A percentile compares a stretch with the other conserved stretches of the same genome.
Evolutionary conservation across 2,329 filamentous ascomycete species (phyloP).

Genomic region (Fusarium sp.): DNA sequence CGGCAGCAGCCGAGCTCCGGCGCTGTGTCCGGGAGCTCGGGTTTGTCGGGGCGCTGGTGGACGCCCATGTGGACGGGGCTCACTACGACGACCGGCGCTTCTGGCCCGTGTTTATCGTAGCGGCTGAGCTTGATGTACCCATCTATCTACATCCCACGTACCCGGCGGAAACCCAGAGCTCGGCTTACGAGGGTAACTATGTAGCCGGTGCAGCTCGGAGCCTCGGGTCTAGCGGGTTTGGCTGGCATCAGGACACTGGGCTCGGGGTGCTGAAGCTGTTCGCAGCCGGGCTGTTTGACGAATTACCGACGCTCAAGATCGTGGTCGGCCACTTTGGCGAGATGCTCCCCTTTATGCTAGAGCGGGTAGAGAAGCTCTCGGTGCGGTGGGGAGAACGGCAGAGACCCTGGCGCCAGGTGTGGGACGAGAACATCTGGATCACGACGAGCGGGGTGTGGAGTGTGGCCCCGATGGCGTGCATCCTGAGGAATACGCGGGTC

Average conservation of each 20-base stretch:
- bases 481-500: conserved; percentile 58
- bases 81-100: conserved; percentile 47
- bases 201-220: conserved; percentile 40
- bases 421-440: conserved; percentile 67
- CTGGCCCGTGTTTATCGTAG: conserved; percentile 41
- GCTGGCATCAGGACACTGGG: conserved; percentile 64
- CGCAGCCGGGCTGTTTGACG: conserved; percentile 50
- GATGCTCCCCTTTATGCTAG: conserved; percentile 66
- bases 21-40: conserved; percentile 46
- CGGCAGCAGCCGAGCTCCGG: conserved; percentile 46
- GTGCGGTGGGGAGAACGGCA: conserved; percentile 47
- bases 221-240: conserved; percentile 58
- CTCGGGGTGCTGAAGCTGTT: conserved; percentile 54
- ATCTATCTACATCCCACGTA: conserved; percentile 63
- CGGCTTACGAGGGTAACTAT: conserved; percentile 46
- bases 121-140: conserved; percentile 59
- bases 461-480: conserved; percentile 58
- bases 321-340: conserved; percentile 57
- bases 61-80: conserved; percentile 43
- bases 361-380: conserved; percentile 54
- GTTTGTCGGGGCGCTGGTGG: conserved; percentile 50
- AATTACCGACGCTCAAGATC: conserved; percentile 52
- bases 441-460: conserved; percentile 67
- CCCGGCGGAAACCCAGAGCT: conserved; percentile 45
- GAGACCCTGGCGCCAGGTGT: conserved; percentile 60